These are phyloP conservation scores for Przewalskia tangutica DNA, from an alignment of 257 asterid genomes.

Conservation along the genomic window DNA sequence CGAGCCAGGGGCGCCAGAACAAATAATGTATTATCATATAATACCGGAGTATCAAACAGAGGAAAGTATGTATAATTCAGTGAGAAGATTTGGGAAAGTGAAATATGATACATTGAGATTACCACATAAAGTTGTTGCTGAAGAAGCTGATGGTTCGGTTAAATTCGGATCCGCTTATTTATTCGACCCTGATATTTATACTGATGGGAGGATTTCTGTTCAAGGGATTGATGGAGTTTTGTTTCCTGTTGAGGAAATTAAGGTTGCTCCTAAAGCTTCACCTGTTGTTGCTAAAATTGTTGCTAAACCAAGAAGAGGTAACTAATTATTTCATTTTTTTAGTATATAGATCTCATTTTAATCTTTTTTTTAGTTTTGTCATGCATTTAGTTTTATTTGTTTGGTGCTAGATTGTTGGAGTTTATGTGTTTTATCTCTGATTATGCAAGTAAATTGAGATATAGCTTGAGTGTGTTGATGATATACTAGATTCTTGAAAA, in stretches of 20 bases:
- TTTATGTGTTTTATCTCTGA: background rate
- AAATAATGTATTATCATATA: slow-evolving; percentile 74
- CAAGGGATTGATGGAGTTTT: slow-evolving; percentile 86
- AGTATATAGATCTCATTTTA: background rate
- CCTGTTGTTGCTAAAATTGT: slow-evolving; percentile 42
- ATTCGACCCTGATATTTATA: slow-evolving; percentile 85
- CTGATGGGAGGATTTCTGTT: slow-evolving; percentile 91
- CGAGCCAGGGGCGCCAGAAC: slow-evolving; percentile 97
- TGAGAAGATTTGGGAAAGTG: slow-evolving; percentile 77
- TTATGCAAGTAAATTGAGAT: background rate
- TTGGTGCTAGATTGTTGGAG: background rate
- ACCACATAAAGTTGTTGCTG: slow-evolving; percentile 82
- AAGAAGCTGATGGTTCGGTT: slow-evolving; percentile 92
- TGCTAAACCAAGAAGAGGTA: slow-evolving; percentile 61
- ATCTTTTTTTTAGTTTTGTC: background rate
- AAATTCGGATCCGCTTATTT: slow-evolving; percentile 74
- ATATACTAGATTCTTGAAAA: background rate
- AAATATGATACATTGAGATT: slow-evolving; percentile 67
- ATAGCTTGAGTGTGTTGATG: background rate
- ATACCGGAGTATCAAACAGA: slow-evolving; percentile 93
- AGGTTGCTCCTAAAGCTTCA: slow-evolving; percentile 32
- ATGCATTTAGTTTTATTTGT: background rate
- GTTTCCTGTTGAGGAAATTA: slow-evolving; percentile 55
- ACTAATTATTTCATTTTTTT: background rate
- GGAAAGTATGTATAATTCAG: slow-evolving; percentile 93